These are phyloP conservation scores for Dothidotthia symphoricarpi DNA, from an alignment of 2,329 filamentous ascomycete genomes.

Conservation along the genomic window DNA sequence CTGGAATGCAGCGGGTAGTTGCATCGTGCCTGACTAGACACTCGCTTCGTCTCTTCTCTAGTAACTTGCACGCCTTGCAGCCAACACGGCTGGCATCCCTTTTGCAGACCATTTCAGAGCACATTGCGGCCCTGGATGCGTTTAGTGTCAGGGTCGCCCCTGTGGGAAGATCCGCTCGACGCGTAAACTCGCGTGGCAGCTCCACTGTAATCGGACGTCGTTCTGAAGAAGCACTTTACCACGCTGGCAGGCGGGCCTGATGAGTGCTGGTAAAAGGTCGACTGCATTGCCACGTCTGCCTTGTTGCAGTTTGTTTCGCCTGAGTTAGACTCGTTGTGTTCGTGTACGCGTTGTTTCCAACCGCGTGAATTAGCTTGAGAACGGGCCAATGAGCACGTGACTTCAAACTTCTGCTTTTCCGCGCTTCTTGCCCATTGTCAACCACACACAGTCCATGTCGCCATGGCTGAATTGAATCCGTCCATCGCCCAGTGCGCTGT, in stretches of 20 bases:
- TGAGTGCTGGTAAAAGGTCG: background rate
- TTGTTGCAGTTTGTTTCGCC: too few species aligned
- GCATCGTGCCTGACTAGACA: conserved; percentile 24
- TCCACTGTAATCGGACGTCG: conserved; percentile 1
- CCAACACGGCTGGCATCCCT: conserved; percentile 11
- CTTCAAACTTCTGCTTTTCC: conserved; percentile 13
- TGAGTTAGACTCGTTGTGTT: too few species aligned
- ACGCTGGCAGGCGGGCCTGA: too few species aligned
- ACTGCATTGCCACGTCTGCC: background rate
- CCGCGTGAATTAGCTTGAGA: too few species aligned
- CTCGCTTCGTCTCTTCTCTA: conserved; percentile 3
- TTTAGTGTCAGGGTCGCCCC: conserved; percentile 12
- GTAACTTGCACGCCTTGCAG: conserved; percentile 3
- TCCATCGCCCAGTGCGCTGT: conserved; percentile 86
- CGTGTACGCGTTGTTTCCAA: too few species aligned
- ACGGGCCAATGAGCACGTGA: conserved; percentile 12
- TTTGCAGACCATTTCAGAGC: conserved; percentile 16
- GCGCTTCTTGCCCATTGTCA: conserved; percentile 21
- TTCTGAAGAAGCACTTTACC: too few species aligned
- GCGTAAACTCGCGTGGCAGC: conserved; percentile 8
- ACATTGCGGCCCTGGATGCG: conserved; percentile 14
- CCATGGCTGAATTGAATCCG: conserved; percentile 79
- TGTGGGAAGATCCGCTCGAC: conserved; percentile 9
- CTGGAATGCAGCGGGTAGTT: conserved; percentile 10
- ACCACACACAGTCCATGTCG: conserved; percentile 17